Conservation (phyloP, 768 basidiomycete genomes). For the Chlorophyllum brunneum region DNA sequence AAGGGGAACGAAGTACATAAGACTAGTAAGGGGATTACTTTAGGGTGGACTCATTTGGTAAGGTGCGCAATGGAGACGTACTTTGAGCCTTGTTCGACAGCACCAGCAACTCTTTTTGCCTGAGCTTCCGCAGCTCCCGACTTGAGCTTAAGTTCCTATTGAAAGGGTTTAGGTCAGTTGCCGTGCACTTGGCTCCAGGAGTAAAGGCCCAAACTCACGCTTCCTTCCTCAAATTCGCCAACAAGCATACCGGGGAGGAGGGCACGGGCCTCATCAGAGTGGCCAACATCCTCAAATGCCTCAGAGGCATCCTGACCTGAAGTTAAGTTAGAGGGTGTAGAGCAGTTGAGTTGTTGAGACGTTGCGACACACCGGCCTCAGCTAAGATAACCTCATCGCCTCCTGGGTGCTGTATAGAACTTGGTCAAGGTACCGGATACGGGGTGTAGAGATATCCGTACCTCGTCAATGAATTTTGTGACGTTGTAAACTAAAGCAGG, state of each 20-base stretch:
- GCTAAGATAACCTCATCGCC: slow-evolving; percentile 97
- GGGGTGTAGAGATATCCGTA: slow-evolving; percentile 25
- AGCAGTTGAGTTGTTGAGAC: slow-evolving; percentile 11
- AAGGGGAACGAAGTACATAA: slow-evolving; percentile 85
- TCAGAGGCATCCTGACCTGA: slow-evolving; percentile 93
- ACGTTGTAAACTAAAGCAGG: slow-evolving; percentile 77
- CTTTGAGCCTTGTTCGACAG: slow-evolving; percentile 69
- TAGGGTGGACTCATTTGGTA: slow-evolving; percentile 11
- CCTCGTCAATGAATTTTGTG: slow-evolving; percentile 94
- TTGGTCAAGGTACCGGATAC: neutral
- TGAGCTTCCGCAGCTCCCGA: slow-evolving; percentile 46
- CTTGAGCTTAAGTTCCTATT: slow-evolving; percentile 50
- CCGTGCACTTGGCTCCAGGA: slow-evolving; percentile 4
- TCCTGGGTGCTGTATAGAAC: slow-evolving; percentile 69
- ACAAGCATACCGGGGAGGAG: slow-evolving; percentile 76
- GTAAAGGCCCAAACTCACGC: slow-evolving; percentile 38
- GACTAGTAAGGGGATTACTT: slow-evolving; percentile 30
- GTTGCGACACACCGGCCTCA: slow-evolving; percentile 71
- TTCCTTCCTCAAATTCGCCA: slow-evolving; percentile 75
- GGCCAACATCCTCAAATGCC: slow-evolving; percentile 98
- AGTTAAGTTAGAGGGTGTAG: slow-evolving; percentile 12
- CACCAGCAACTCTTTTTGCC: slow-evolving; percentile 40
- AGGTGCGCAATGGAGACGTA: slow-evolving; percentile 28
- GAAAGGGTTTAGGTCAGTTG: slow-evolving; percentile 7
- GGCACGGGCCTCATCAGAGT: slow-evolving; percentile 95